These are phyloP conservation scores for Cryptococcus sp. DNA, from an alignment of 1,284 basidiomycete species.

Conservation along the genomic window DNA sequence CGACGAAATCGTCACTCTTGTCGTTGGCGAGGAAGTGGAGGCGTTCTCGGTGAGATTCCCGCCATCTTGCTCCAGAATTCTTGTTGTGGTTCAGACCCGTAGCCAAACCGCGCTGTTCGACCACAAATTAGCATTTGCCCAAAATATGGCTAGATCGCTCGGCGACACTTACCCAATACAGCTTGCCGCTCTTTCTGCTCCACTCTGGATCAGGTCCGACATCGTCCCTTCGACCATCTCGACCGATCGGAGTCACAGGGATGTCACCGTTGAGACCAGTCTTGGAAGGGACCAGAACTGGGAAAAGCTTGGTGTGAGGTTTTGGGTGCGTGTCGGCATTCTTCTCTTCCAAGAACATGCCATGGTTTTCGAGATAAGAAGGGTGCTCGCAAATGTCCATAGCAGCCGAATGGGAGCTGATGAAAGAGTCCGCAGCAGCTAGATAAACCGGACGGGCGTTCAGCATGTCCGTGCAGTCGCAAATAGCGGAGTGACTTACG, in stretches of 20 bases:
- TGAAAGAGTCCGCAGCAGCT: slow-evolving; percentile 47
- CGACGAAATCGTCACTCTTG: slow-evolving; percentile 26
- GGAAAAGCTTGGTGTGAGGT: slow-evolving; percentile 48
- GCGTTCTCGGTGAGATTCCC: slow-evolving; percentile 50
- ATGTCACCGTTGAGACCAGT: slow-evolving; percentile 52
- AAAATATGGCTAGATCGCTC: too few relatives aligned
- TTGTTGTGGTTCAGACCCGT: slow-evolving; percentile 51
- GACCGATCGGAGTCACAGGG: slow-evolving; percentile 51
- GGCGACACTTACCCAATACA: slow-evolving; percentile 50
- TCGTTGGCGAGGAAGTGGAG: slow-evolving; percentile 51
- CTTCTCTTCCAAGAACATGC: slow-evolving; percentile 51
- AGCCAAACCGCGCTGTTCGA: slow-evolving; percentile 45
- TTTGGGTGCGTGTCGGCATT: slow-evolving; percentile 45
- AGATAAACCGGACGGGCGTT: neutral
- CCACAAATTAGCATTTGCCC: neutral
- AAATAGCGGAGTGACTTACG: slow-evolving; percentile 25
- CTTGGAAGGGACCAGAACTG: slow-evolving; percentile 51
- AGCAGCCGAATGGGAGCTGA: slow-evolving; percentile 42
- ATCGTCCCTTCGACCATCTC: slow-evolving; percentile 47
- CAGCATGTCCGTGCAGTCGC: neutral
- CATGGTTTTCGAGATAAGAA: slow-evolving; percentile 50
- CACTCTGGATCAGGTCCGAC: slow-evolving; percentile 51
- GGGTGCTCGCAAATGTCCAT: slow-evolving; percentile 55
- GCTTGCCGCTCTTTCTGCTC: slow-evolving; percentile 37
- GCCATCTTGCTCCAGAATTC: slow-evolving; percentile 44